A percentile compares a stretch with the other conserved stretches of the same genome.
Evolutionary conservation across 1,284 basidiomycete species (phyloP).

Genomic region (Entoloma clypeatum): DNA sequence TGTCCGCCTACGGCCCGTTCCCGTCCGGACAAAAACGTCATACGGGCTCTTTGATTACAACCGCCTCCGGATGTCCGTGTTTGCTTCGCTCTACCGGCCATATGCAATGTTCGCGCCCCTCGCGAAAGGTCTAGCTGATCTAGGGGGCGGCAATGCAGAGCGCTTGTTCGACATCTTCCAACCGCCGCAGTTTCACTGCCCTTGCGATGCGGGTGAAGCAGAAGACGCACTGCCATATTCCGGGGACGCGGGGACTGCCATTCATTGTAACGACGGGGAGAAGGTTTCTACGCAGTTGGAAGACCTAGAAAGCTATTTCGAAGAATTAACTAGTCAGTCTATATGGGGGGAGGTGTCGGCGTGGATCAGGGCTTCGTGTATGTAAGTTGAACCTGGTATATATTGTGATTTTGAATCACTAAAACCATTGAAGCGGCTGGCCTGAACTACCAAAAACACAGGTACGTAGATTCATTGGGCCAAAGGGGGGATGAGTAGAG

Average conservation of each 20-base stretch:
- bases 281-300: slow-evolving; percentile 27
- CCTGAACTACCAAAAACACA: slow-evolving; percentile 28
- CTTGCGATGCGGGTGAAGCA: slow-evolving; percentile 20
- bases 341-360: slow-evolving; percentile 33
- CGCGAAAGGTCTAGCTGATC: slow-evolving; percentile 34
- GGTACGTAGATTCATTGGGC: slow-evolving; percentile 25
- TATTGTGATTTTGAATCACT: neutral
- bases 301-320: slow-evolving; percentile 27
- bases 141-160: slow-evolving; percentile 33
- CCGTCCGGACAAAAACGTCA: slow-evolving; percentile 15
- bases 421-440: slow-evolving; percentile 27
- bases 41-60: slow-evolving; percentile 23
- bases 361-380: slow-evolving; percentile 25
- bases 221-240: slow-evolving; percentile 13
- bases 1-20: slow-evolving; percentile 18
- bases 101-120: slow-evolving; percentile 30
- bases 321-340: slow-evolving; percentile 22
- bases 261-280: slow-evolving; percentile 40
- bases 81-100: slow-evolving; percentile 34
- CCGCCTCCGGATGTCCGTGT: slow-evolving; percentile 24
- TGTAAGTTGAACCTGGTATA: slow-evolving; percentile 22
- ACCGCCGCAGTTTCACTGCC: slow-evolving; percentile 28
- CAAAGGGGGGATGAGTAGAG: neutral
- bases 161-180: slow-evolving; percentile 25
- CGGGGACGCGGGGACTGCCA: slow-evolving; percentile 28